Conservation (phyloP, 2,329 filamentous ascomycete genomes). For the Monosporascus sp. region DNA sequence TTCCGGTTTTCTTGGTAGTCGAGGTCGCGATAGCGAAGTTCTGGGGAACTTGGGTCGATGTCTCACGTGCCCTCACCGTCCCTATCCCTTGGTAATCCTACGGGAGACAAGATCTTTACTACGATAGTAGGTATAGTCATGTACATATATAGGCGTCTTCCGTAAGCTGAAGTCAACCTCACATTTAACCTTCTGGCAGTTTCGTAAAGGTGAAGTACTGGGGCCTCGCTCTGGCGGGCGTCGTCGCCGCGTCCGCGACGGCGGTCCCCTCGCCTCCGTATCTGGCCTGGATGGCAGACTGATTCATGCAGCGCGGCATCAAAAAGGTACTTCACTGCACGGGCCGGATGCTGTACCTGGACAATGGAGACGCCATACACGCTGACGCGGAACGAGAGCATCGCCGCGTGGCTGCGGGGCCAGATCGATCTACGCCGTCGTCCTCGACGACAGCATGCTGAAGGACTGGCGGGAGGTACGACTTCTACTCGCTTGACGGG, state of each 20-base stretch:
- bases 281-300: constrained; percentile 38
- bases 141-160: background rate
- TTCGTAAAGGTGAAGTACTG: constrained; percentile 13
- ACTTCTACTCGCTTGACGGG: constrained; percentile 43
- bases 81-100: too few relatives aligned
- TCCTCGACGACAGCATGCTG: constrained; percentile 38
- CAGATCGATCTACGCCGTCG: constrained; percentile 36
- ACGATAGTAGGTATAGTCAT: background rate
- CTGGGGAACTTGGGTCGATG: too few relatives aligned
- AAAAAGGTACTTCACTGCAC: constrained; percentile 37
- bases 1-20: background rate
- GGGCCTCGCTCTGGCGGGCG: constrained; percentile 8
- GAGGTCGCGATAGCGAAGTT: too few relatives aligned
- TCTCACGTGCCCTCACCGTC: too few relatives aligned
- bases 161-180: background rate
- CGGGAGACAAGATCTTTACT: too few relatives aligned
- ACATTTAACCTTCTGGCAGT: background rate
- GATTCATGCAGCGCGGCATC: constrained; percentile 37
- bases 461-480: constrained; percentile 37
- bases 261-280: constrained; percentile 24
- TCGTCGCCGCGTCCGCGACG: constrained; percentile 3
- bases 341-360: constrained; percentile 39
- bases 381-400: constrained; percentile 32
- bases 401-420: constrained; percentile 35
- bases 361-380: constrained; percentile 37